These are phyloP conservation scores for Leptodontidium sp. DNA, from an alignment of 2,329 filamentous ascomycete genomes.

Conservation along the genomic window DNA sequence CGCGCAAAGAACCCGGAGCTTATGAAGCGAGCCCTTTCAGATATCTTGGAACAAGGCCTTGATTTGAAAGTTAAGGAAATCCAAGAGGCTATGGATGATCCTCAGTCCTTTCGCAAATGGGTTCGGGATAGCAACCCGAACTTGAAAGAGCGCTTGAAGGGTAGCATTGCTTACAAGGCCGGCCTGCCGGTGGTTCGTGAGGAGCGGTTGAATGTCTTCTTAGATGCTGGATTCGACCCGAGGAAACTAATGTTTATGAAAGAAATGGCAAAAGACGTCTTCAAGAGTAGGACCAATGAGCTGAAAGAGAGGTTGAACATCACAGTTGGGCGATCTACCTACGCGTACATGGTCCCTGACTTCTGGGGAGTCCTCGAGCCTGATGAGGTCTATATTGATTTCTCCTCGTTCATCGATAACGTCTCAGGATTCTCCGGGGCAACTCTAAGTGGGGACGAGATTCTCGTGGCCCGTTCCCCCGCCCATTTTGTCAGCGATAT, in stretches of 20 bases:
- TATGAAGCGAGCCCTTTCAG: slow-evolving; percentile 59
- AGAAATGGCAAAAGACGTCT: slow-evolving; percentile 49
- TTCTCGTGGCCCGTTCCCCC: slow-evolving; percentile 74
- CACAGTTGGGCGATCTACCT: slow-evolving; percentile 66
- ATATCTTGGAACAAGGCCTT: slow-evolving; percentile 59
- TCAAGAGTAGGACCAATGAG: slow-evolving; percentile 37
- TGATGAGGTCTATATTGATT: slow-evolving; percentile 72
- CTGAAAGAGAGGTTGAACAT: slow-evolving; percentile 66
- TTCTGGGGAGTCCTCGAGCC: slow-evolving; percentile 67
- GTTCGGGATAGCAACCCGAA: slow-evolving; percentile 55
- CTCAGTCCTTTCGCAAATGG: slow-evolving; percentile 62
- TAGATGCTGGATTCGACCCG: slow-evolving; percentile 68
- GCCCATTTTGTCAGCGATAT: slow-evolving; percentile 76
- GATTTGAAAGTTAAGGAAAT: slow-evolving; percentile 60
- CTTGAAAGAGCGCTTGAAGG: slow-evolving; percentile 47
- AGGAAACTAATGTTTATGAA: slow-evolving; percentile 57
- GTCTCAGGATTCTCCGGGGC: slow-evolving; percentile 61
- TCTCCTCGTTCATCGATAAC: slow-evolving; percentile 67
- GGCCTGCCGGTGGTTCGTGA: slow-evolving; percentile 45
- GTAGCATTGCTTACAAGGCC: slow-evolving; percentile 36
- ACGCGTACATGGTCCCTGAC: slow-evolving; percentile 73
- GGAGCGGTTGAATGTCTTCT: slow-evolving; percentile 62
- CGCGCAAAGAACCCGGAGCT: slow-evolving; percentile 55
- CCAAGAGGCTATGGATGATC: slow-evolving; percentile 58
- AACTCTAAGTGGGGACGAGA: slow-evolving; percentile 62